Evolutionary conservation across 345 rosid species (phyloP).

Genomic region (Raphanus raphanistrum): DNA sequence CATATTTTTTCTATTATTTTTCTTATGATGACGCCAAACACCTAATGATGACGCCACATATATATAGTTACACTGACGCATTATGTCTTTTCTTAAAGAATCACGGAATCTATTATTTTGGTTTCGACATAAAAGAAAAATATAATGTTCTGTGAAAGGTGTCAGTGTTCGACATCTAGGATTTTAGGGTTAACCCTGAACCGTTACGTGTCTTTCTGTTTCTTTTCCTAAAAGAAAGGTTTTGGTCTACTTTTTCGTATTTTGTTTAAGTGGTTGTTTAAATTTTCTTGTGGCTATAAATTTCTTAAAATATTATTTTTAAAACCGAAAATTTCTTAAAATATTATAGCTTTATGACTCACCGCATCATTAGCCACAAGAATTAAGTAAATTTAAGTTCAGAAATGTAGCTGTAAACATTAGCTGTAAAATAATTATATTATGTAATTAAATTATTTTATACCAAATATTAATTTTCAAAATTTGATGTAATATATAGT

Average conservation of each 20-base stretch:
- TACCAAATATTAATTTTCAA: too few relatives aligned
- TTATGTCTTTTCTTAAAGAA: background rate
- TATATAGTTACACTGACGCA: background rate
- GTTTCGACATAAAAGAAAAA: slow-evolving; percentile 7
- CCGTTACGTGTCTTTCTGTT: background rate
- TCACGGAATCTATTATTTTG: background rate
- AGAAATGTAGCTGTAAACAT: too few relatives aligned
- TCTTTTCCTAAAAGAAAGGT: background rate
- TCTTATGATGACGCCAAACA: slow-evolving; percentile 10
- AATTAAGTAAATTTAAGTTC: background rate
- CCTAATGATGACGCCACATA: slow-evolving; percentile 1
- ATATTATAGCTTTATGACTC: background rate
- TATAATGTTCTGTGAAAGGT: background rate
- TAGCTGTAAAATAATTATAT: too few relatives aligned
- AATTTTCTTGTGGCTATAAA: too few relatives aligned
- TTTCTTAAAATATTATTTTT: too few relatives aligned
- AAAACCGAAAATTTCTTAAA: too few relatives aligned
- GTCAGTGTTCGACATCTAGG: slow-evolving; percentile 19
- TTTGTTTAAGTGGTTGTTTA: background rate
- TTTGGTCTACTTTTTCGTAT: background rate
- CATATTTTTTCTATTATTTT: slow-evolving; percentile 3
- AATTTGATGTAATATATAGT: too few relatives aligned
- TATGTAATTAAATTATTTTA: too few relatives aligned
- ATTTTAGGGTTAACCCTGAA: background rate
- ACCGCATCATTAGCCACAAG: background rate